phyloP scores from a whole-genome alignment of 805 yeast species.

The Candida corydali region DNA sequence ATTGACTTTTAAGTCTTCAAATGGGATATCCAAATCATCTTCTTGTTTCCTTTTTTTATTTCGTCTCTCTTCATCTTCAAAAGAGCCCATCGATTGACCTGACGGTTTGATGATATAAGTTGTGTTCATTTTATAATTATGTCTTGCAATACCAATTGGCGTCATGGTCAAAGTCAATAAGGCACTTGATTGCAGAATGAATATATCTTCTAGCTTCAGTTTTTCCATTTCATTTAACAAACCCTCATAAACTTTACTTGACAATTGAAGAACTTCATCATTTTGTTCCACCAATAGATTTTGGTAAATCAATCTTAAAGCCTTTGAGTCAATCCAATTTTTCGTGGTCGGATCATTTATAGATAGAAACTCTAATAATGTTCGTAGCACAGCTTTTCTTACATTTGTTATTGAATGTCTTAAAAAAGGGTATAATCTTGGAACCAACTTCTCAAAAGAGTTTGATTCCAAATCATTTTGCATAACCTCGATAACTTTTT shows the following conservation, averaged over 20 bases:
- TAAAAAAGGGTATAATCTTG: conserved; percentile 85
- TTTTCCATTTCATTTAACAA: conserved; percentile 45
- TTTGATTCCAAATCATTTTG: conserved; percentile 53
- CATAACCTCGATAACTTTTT: conserved; percentile 69
- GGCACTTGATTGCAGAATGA: conserved; percentile 56
- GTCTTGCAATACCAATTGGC: conserved; percentile 91
- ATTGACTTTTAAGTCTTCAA: conserved; percentile 64
- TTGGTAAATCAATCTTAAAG: conserved; percentile 76
- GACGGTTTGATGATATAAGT: conserved; percentile 76
- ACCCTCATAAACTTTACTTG: conserved; percentile 56
- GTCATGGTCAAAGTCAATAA: conserved; percentile 73
- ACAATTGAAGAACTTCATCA: conserved; percentile 58
- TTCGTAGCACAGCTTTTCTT: conserved; percentile 79
- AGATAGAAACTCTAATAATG: conserved; percentile 71
- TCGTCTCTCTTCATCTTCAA: conserved; percentile 27
- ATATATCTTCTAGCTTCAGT: conserved; percentile 40
- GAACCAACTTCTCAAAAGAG: conserved; percentile 75
- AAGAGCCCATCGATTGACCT: conserved; percentile 42
- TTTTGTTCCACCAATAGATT: conserved; percentile 89
- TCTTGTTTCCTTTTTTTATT: conserved; percentile 47
- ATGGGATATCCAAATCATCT: conserved; percentile 38
- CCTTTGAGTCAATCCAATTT: conserved; percentile 74
- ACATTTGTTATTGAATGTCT: conserved; percentile 93
- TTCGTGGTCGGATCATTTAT: conserved; percentile 48
- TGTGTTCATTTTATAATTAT: conserved; percentile 79